phyloP scores from a whole-genome alignment of 176 grass and related monocot species.

The Musa beccarii region DNA sequence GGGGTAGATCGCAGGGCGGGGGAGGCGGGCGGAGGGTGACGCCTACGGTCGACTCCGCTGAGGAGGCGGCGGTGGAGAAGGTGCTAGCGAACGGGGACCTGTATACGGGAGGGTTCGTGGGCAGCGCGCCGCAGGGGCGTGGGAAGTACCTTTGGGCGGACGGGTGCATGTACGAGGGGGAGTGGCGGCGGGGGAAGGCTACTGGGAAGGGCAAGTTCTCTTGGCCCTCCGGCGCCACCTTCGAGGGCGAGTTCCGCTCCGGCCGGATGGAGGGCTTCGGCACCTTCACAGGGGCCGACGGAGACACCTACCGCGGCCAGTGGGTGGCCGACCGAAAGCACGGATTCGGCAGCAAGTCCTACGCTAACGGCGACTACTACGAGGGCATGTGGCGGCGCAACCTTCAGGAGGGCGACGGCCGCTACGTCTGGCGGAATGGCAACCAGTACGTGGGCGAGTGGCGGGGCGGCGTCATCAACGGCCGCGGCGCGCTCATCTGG shows the following conservation, averaged over 20 bases:
- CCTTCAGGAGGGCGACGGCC: slow-evolving; percentile 80
- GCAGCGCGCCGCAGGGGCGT: slow-evolving; percentile 56
- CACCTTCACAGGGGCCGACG: slow-evolving; percentile 63
- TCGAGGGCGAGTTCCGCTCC: slow-evolving; percentile 70
- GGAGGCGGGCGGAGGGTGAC: slow-evolving; percentile 39
- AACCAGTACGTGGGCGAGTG: slow-evolving; percentile 97
- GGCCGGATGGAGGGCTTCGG: slow-evolving; percentile 89
- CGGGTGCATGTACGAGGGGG: slow-evolving; percentile 96
- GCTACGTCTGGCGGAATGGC: slow-evolving; percentile 78
- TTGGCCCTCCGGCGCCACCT: slow-evolving; percentile 84
- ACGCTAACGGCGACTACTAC: slow-evolving; percentile 86
- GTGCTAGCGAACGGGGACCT: slow-evolving; percentile 68
- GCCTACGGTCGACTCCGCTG: slow-evolving; percentile 35
- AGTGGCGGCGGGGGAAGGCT: slow-evolving; percentile 79
- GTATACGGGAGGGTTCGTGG: slow-evolving; percentile 54
- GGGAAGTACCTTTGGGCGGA: slow-evolving; percentile 96
- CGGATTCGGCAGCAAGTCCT: slow-evolving; percentile 65
- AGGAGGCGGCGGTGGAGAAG: slow-evolving; percentile 52
- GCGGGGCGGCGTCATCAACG: slow-evolving; percentile 72
- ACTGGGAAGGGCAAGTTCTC: slow-evolving; percentile 78
- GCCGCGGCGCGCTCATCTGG: slow-evolving; percentile 84
- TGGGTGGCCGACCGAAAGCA: slow-evolving; percentile 74
- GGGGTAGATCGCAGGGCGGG: slow-evolving; percentile 2
- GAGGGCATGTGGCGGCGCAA: slow-evolving; percentile 90
- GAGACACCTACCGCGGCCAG: slow-evolving; percentile 70